phyloP scores from a whole-genome alignment of 495 filamentous ascomycete genomes.

The Viridothelium virens region DNA sequence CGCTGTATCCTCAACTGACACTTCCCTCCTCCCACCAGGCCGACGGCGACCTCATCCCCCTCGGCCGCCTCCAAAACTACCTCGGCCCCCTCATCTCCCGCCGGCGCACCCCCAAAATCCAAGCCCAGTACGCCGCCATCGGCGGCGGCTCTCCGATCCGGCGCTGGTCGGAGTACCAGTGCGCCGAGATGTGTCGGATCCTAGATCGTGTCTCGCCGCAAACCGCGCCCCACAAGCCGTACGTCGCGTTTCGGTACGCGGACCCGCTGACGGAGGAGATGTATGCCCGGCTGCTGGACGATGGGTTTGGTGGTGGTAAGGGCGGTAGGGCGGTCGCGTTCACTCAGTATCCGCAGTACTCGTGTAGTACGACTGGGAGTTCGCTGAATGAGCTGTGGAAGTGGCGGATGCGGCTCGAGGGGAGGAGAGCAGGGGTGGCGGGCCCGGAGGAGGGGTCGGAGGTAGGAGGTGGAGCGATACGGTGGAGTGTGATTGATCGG shows the following conservation, averaged over 20 bases:
- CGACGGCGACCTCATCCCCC: conserved; percentile 91
- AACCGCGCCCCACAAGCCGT: conserved; percentile 94
- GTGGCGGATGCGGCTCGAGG: conserved; percentile 82
- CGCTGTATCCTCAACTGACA: neutral
- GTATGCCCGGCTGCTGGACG: conserved; percentile 70
- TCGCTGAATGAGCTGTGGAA: conserved; percentile 97
- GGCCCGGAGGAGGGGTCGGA: conserved; percentile 30
- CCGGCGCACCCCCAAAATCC: conserved; percentile 87
- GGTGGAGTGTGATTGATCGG: conserved; percentile 97
- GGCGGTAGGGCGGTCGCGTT: conserved; percentile 92
- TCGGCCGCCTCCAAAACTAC: conserved; percentile 86
- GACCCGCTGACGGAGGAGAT: conserved; percentile 89
- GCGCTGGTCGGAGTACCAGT: conserved; percentile 95
- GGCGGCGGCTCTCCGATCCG: conserved; percentile 95
- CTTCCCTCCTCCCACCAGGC: conserved; percentile 45
- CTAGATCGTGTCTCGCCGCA: conserved; percentile 83
- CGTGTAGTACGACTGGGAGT: conserved; percentile 96
- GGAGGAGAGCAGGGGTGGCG: conserved; percentile 45
- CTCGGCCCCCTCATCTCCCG: conserved; percentile 78
- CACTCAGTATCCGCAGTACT: conserved; percentile 98
- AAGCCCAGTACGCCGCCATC: conserved; percentile 89
- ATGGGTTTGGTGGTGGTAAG: conserved; percentile 81
- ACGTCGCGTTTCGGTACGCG: conserved; percentile 97
- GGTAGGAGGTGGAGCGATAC: conserved; percentile 57
- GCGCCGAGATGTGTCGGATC: conserved; percentile 87